Evolutionary conservation across 108 stramenopile genomes (phyloP).

Genomic region (Cylindrotheca closterium): DNA sequence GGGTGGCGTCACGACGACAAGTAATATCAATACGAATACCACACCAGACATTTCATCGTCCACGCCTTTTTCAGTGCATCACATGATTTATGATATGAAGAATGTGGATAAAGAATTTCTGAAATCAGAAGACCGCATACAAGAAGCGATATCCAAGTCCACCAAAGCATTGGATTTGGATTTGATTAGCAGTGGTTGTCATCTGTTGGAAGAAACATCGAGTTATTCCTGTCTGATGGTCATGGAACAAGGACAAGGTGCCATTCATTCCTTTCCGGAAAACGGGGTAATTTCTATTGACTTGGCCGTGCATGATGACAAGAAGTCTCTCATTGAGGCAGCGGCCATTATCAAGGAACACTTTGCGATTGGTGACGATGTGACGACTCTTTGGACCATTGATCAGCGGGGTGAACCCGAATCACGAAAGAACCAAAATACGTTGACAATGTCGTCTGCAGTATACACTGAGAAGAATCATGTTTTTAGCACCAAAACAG

Average conservation of each 20-base stretch:
- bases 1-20: background rate
- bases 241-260: background rate
- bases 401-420: background rate
- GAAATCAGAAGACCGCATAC: background rate
- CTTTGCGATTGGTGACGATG: background rate
- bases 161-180: background rate
- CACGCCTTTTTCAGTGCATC: background rate
- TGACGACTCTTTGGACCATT: background rate
- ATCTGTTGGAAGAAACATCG: background rate
- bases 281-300: background rate
- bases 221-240: background rate
- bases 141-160: background rate
- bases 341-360: background rate
- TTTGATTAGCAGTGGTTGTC: background rate
- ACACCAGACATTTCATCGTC: too few relatives aligned
- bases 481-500: background rate
- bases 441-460: background rate
- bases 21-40: background rate
- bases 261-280: background rate
- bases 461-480: background rate
- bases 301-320: background rate
- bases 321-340: background rate
- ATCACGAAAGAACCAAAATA: background rate
- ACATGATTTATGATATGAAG: background rate
- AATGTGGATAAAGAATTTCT: background rate